Percentiles rank a stretch among this genome's conserved stretches.
Conservation (phyloP, 1,284 basidiomycete species). For the Boletus semigastroideus region DNA sequence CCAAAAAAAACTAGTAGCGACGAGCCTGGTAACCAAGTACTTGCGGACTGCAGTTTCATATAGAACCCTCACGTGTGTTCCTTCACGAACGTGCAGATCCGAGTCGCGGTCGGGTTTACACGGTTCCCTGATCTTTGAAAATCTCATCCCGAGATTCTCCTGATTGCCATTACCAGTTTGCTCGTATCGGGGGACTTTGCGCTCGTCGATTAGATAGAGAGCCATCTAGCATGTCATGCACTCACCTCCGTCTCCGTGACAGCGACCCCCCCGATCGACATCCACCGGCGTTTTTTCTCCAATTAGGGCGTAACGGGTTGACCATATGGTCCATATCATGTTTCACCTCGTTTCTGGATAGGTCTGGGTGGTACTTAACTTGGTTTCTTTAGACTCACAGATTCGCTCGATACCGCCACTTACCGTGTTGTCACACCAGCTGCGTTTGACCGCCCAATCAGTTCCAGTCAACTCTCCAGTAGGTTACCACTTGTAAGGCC, state of each 20-base stretch:
- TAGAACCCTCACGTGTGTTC: neutral
- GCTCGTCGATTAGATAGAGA: neutral
- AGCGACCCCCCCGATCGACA: slow-evolving; percentile 5
- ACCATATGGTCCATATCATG: neutral
- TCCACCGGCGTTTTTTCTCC: neutral
- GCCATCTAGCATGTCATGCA: slow-evolving; percentile 1
- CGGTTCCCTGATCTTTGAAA: slow-evolving; percentile 1
- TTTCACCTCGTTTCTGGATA: neutral
- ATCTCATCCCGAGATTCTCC: slow-evolving; percentile 19
- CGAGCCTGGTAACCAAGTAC: no score
- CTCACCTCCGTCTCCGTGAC: neutral
- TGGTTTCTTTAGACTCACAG: no score
- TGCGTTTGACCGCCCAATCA: no score
- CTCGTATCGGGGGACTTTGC: neutral
- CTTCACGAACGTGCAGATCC: slow-evolving; percentile 17
- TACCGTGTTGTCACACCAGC: no score
- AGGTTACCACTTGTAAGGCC: no score
- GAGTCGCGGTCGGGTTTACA: slow-evolving; percentile 6
- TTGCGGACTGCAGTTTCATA: neutral
- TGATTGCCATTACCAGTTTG: neutral
- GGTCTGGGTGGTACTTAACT: no score
- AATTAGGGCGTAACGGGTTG: neutral
- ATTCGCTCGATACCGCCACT: no score
- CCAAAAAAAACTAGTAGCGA: neutral
- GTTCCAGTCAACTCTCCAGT: no score